These are phyloP conservation scores for Pythium insidiosum DNA, from an alignment of 352 stramenopile species.

Conservation along the genomic window DNA sequence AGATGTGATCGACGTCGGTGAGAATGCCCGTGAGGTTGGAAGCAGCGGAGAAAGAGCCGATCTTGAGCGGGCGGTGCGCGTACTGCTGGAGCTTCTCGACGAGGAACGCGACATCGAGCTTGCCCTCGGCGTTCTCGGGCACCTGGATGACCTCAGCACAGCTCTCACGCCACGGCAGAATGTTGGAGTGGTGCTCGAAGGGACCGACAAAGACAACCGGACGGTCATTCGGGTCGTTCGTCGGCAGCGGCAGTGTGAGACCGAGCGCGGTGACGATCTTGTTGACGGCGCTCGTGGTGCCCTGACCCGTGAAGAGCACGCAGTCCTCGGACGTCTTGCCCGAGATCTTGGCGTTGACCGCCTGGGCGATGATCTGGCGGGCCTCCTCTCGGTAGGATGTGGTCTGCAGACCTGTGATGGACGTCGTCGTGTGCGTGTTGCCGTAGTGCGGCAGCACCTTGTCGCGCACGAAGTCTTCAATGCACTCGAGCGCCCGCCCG, in stretches of 20 bases:
- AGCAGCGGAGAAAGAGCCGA: conserved; percentile 84
- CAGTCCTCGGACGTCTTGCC: conserved; percentile 81
- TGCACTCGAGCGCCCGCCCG: conserved; percentile 54
- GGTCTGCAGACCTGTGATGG: conserved; percentile 39
- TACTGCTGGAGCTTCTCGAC: conserved; percentile 34
- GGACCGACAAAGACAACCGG: conserved; percentile 86
- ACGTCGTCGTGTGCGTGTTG: conserved; percentile 93
- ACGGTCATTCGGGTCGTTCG: conserved; percentile 12
- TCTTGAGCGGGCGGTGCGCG: conserved; percentile 26
- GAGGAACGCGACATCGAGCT: conserved; percentile 46
- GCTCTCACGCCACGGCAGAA: conserved; percentile 92
- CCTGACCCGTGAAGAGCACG: conserved; percentile 89
- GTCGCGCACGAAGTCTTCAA: conserved; percentile 83
- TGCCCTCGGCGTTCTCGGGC: conserved; percentile 20
- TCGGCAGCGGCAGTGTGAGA: conserved; percentile 15
- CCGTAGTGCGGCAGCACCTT: conserved; percentile 88
- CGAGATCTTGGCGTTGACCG: conserved; percentile 64
- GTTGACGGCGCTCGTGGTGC: conserved; percentile 62
- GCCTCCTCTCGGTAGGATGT: conserved; percentile 91
- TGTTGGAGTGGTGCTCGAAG: conserved; percentile 95
- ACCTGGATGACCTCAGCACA: conserved; percentile 55
- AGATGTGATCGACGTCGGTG: conserved; percentile 77
- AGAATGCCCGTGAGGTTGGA: conserved; percentile 92
- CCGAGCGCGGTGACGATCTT: conserved; percentile 53
- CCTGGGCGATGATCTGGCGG: conserved; percentile 85